phyloP scores from a whole-genome alignment of 2,329 filamentous ascomycete species.

The Epichloe typhina region DNA sequence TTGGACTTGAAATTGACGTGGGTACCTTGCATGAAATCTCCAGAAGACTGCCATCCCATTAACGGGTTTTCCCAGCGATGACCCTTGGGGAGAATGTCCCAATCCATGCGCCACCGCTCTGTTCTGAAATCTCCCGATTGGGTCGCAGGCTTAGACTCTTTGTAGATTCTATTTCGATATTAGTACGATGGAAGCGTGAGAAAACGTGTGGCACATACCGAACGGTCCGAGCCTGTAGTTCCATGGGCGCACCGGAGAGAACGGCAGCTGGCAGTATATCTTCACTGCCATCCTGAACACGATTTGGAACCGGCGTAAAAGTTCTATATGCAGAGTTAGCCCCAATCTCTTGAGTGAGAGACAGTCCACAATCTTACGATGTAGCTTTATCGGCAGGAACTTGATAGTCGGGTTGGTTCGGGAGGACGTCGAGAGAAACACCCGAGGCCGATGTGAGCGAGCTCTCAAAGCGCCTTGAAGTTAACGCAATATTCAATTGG shows the following conservation, averaged over 20 bases:
- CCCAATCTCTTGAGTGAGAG: no score
- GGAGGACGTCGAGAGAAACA: constrained; percentile 23
- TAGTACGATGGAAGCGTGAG: background rate
- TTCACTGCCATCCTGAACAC: constrained; percentile 84
- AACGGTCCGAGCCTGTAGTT: constrained; percentile 86
- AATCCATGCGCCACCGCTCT: constrained; percentile 93
- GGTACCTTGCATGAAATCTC: constrained; percentile 88
- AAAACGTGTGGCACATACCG: constrained; percentile 44
- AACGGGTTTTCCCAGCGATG: constrained; percentile 97
- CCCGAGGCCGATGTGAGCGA: constrained; percentile 29
- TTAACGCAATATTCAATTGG: constrained; percentile 25
- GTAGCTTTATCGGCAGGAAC: constrained; percentile 76
- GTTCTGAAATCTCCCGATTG: constrained; percentile 83
- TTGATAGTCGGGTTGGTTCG: constrained; percentile 68
- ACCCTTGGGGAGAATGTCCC: constrained; percentile 85
- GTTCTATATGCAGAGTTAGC: constrained; percentile 37
- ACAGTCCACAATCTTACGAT: constrained; percentile 45
- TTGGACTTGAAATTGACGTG: constrained; percentile 82
- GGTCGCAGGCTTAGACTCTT: constrained; percentile 83
- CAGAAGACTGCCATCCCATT: constrained; percentile 98
- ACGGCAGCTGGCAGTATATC: constrained; percentile 68
- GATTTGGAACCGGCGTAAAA: constrained; percentile 83
- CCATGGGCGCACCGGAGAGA: constrained; percentile 81
- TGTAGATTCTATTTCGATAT: constrained; percentile 59
- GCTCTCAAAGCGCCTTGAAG: constrained; percentile 43